Evolutionary conservation across 2,329 filamentous ascomycete species (phyloP), one percentile per base, ranked within the genome.

Genomic region (Diaporthe eres): DNA sequence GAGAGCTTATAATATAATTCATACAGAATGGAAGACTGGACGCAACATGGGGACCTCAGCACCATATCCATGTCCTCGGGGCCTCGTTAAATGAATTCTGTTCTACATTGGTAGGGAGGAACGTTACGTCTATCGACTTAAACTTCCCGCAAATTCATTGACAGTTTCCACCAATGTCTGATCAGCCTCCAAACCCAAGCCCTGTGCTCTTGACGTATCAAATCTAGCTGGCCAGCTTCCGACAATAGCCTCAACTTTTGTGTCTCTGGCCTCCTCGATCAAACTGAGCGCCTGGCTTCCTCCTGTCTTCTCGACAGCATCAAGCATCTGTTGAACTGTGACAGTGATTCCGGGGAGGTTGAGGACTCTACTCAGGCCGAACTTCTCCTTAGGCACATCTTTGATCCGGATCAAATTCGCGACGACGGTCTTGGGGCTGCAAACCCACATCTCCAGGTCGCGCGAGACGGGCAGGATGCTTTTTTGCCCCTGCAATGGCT

Each of bases 321-420:
- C 85, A 51, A 90, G 79, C 78, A 91, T 90, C 77, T 90, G 83
- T 68, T 88, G 84, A 17, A 90, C 85, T 2, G 84, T 88, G 3
- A 90, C 87, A 51, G 86, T 87, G 49, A 88, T 79, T 75, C 89
- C 89, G 0, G 89, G 88, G 2, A 89, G 82, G 75, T 90, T 90
- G 63, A 90, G 85, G 4, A 68, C 65, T 2, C 47, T 68, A 15
- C 65, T 68, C 47, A 53, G 42, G 4, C 85, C 83, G 68, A 88
- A 78, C 17, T 82, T 81, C 67, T 85, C 84, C 0, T 79, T 81
- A 0, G 85, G 81, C 0, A 88, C 80, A 7, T 83, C 83, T 53
- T 88, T 83, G 1, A 86, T 82, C 72, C 83, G 81, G 13, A 89
- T 79, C 19, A 88, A 81, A 68, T 88, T 88, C 10, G 80, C 71